Percentiles rank a stretch among this genome's conserved stretches.
These are phyloP conservation scores for Mycena vitilis DNA, from an alignment of 768 basidiomycete genomes.

Conservation along the genomic window DNA sequence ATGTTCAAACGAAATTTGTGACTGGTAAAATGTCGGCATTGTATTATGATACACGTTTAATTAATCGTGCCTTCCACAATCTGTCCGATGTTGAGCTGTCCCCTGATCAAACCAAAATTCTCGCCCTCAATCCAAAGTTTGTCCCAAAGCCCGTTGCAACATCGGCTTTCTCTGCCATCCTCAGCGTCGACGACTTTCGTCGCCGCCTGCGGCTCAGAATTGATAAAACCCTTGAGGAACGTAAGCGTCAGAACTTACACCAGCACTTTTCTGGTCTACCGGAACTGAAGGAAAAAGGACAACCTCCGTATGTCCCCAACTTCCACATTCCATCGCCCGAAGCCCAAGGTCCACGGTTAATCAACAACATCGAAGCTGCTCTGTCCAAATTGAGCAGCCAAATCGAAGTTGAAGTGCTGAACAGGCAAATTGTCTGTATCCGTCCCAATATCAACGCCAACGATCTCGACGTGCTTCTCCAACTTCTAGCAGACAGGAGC, in stretches of 20 bases:
- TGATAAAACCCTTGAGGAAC: constrained; percentile 3
- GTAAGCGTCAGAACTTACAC: background rate
- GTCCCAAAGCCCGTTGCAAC: constrained; percentile 10
- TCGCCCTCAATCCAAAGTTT: constrained; percentile 33
- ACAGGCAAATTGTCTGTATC: constrained; percentile 10
- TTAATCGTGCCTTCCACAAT: constrained; percentile 32
- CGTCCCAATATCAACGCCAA: constrained; percentile 28
- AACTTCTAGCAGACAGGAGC: constrained; percentile 13
- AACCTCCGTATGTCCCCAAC: constrained; percentile 20
- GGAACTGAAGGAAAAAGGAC: constrained; percentile 9
- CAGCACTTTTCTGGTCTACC: constrained; percentile 2
- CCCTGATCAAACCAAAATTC: constrained; percentile 14
- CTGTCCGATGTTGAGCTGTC: constrained; percentile 22
- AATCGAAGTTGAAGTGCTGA: constrained; percentile 23
- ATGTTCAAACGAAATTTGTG: constrained; percentile 22
- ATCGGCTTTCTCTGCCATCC: background rate
- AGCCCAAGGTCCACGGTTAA: constrained; percentile 24
- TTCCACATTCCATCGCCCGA: constrained; percentile 26
- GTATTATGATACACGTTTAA: constrained; percentile 34
- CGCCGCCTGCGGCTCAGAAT: constrained; percentile 21
- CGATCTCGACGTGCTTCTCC: constrained; percentile 17
- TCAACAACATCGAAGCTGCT: constrained; percentile 8
- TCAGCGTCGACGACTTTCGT: constrained; percentile 22
- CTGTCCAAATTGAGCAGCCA: constrained; percentile 15
- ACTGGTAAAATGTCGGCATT: constrained; percentile 22